phyloP scores from a whole-genome alignment of 1,139 yeast species.

The Debaryomycetaceae sp. region DNA sequence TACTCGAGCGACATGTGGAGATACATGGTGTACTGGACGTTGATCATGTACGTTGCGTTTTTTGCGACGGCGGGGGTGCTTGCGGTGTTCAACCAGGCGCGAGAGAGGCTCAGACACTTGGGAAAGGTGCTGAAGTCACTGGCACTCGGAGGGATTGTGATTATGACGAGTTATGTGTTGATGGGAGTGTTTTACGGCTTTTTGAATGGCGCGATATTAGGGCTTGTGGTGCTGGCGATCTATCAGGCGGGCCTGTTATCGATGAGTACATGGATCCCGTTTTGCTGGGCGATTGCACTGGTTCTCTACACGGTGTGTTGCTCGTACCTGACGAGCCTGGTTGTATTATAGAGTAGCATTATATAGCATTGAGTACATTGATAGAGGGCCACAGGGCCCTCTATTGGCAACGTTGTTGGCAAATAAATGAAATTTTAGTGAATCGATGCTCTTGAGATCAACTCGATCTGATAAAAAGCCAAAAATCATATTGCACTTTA shows the following conservation, averaged over 20 bases:
- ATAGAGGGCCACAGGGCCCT: background rate
- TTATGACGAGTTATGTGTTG: conserved; percentile 43
- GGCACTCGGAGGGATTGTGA: conserved; percentile 23
- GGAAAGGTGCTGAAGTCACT: conserved; percentile 11
- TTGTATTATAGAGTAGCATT: conserved; percentile 21
- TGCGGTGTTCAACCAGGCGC: conserved; percentile 46
- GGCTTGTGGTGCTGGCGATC: conserved; percentile 59
- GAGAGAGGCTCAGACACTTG: conserved; percentile 21
- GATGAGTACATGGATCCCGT: conserved; percentile 94
- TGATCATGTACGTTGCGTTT: conserved; percentile 62
- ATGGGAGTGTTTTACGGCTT: conserved; percentile 60
- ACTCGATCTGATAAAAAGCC: background rate
- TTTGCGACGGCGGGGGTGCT: conserved; percentile 64
- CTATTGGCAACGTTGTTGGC: background rate
- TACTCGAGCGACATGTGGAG: conserved; percentile 74
- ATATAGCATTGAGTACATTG: background rate
- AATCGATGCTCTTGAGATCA: background rate
- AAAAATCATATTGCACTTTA: background rate
- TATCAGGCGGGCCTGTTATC: conserved; percentile 75
- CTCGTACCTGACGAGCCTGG: conserved; percentile 51
- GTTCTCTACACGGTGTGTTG: conserved; percentile 63
- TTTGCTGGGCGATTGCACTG: conserved; percentile 71
- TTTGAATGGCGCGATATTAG: conserved; percentile 70
- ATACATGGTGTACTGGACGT: conserved; percentile 79
- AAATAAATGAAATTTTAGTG: background rate